Conservation (phyloP, 805 yeast genomes). For the Cephaloascus fragrans region DNA sequence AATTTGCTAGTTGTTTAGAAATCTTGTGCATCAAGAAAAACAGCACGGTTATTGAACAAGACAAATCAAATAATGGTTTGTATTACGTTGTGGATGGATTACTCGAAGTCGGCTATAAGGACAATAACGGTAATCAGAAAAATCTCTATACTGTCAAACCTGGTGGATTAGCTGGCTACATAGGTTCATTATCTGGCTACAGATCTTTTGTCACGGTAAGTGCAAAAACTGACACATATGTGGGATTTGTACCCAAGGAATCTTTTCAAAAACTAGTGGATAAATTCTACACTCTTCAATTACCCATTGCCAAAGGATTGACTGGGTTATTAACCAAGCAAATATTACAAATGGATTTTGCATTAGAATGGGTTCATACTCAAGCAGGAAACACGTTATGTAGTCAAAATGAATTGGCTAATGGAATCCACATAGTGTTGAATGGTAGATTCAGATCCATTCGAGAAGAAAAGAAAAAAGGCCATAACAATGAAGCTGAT, state of each 20-base stretch:
- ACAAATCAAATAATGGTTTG: constrained; percentile 62
- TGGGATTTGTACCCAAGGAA: constrained; percentile 60
- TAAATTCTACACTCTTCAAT: constrained; percentile 61
- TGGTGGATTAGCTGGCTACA: constrained; percentile 84
- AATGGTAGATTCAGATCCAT: constrained; percentile 81
- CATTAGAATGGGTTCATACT: constrained; percentile 89
- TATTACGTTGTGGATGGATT: constrained; percentile 74
- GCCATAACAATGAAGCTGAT: constrained; percentile 6
- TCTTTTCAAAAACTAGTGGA: constrained; percentile 62
- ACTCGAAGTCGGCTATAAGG: constrained; percentile 46
- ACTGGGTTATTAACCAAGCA: constrained; percentile 58
- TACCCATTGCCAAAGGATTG: constrained; percentile 68
- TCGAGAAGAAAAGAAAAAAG: constrained; percentile 6
- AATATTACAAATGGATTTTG: constrained; percentile 73
- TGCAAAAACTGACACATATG: constrained; percentile 53
- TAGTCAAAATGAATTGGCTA: constrained; percentile 77
- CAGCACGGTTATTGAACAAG: constrained; percentile 49
- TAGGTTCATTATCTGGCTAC: constrained; percentile 72
- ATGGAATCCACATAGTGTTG: constrained; percentile 81
- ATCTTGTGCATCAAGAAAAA: constrained; percentile 45
- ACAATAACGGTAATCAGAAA: constrained; percentile 18
- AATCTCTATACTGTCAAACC: constrained; percentile 48
- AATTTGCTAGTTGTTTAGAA: constrained; percentile 51
- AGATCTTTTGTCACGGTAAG: constrained; percentile 65
- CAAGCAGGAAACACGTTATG: constrained; percentile 79